These are phyloP conservation scores for Pseudopyricularia javanii DNA, from an alignment of 2,329 filamentous ascomycete species.

Conservation along the genomic window DNA sequence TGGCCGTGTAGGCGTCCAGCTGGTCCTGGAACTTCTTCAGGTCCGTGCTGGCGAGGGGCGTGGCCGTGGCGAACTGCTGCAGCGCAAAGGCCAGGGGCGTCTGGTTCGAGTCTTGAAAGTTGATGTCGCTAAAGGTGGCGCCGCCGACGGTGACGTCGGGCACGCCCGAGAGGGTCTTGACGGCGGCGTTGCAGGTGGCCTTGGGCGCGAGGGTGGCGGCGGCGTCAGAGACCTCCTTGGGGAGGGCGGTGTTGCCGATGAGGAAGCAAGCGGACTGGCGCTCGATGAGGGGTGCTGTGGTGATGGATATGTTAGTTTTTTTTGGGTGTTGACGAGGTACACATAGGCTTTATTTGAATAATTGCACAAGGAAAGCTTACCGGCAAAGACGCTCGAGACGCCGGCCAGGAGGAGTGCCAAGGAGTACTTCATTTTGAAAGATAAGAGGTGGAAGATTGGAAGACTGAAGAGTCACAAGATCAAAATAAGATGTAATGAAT, in stretches of 20 bases:
- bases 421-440: slow-evolving; percentile 2
- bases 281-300: slow-evolving; percentile 6
- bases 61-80: slow-evolving; percentile 35
- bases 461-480: not conserved
- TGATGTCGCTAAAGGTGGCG: slow-evolving; percentile 38
- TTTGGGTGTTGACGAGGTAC: not conserved
- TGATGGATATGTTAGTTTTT: not conserved
- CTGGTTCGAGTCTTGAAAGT: slow-evolving; percentile 37
- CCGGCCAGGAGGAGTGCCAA: not conserved
- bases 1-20: slow-evolving; percentile 45
- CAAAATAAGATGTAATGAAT: not conserved
- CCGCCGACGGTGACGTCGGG: slow-evolving; percentile 42
- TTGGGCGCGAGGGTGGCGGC: slow-evolving; percentile 26
- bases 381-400: not conserved
- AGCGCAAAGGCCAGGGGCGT: slow-evolving; percentile 42
- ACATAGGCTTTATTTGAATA: not conserved
- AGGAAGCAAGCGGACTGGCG: slow-evolving; percentile 33
- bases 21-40: slow-evolving; percentile 38
- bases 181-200: slow-evolving; percentile 35
- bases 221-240: slow-evolving; percentile 31
- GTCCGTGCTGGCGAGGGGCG: slow-evolving; percentile 33
- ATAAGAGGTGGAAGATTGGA: not conserved
- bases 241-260: slow-evolving; percentile 35
- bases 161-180: slow-evolving; percentile 36
- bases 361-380: not conserved